These are phyloP conservation scores for Neofusicoccum parvum DNA, from an alignment of 2,329 filamentous ascomycete genomes.

Conservation along the genomic window DNA sequence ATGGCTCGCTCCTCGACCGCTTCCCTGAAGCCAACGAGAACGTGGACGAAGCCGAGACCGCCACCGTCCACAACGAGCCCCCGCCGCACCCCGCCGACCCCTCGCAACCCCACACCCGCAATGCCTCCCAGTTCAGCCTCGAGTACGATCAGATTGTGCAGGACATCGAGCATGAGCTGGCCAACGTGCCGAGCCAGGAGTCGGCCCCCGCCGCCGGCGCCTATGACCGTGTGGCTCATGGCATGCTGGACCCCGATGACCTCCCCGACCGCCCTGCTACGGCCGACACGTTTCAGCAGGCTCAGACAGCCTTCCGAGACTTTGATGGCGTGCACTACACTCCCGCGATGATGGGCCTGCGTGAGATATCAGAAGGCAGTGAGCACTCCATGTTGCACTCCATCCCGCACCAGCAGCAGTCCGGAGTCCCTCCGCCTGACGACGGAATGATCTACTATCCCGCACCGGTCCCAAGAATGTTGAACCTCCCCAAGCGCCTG, in stretches of 20 bases:
- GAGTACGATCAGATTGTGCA: slow-evolving; percentile 41
- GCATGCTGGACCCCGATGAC: slow-evolving; percentile 19
- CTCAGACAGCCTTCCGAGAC: slow-evolving; percentile 70
- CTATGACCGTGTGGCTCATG: slow-evolving; percentile 3
- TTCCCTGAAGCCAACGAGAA: slow-evolving; percentile 42
- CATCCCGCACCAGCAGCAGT: slow-evolving; percentile 26
- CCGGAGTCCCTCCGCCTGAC: slow-evolving; percentile 58
- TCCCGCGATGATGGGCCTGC: slow-evolving; percentile 39
- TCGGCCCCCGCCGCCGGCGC: slow-evolving; percentile 6
- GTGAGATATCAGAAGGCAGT: slow-evolving; percentile 28
- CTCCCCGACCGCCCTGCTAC: slow-evolving; percentile 53
- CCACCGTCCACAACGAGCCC: slow-evolving; percentile 13
- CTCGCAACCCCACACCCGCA: slow-evolving; percentile 6
- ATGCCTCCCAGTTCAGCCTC: slow-evolving; percentile 31
- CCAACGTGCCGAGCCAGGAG: slow-evolving; percentile 22
- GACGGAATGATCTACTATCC: slow-evolving; percentile 93
- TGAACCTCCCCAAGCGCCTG: slow-evolving; percentile 87
- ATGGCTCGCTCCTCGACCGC: slow-evolving; percentile 44
- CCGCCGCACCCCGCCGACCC: background rate
- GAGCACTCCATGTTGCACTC: slow-evolving; percentile 51
- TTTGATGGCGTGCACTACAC: slow-evolving; percentile 81
- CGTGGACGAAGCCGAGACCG: slow-evolving; percentile 25
- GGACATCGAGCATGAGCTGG: slow-evolving; percentile 32
- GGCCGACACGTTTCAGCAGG: slow-evolving; percentile 66
- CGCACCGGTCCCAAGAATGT: slow-evolving; percentile 87